Base-by-base conservation (phyloP, 1,139 yeast species). In the Zhuliangozyma blackwelliae region DNA sequence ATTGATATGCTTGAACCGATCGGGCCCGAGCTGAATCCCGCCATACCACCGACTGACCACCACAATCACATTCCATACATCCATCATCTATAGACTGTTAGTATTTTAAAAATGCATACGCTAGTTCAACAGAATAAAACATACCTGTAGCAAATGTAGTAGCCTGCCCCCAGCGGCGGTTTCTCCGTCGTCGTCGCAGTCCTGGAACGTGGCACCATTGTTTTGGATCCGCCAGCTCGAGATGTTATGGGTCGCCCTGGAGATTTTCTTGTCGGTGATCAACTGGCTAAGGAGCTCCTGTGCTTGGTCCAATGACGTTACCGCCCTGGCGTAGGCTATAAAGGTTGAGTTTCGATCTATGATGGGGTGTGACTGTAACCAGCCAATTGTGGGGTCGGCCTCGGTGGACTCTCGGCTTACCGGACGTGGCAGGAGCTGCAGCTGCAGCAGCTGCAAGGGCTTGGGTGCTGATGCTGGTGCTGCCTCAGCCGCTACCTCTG, bases 151-250 rank as follows among this genome's bases (percentile, higher is more conserved):
- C 38, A 90, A 62, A 65, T 89, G 97, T 39, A 89, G 61, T 66
- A 90, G 65, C 41, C 97, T 65, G 5, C 94, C 80, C 5, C 99
- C 98, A 0, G 98, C 96, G 0, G 97, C 98, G 0, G 95, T 75
- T 54, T 92, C 99, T 4, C 98, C 98, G 55, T 92, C 98, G 55
- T 94, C 98, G 51, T 92, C 97, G 52, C 86, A 88, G 52, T 92
- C 97, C 50, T 86, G 92, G 40, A 69, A 74, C 32, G 73, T 69
- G 0, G 79, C 72, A 25, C 72, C 65, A 0, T 57, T 60, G 21
- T 73, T 65, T 43, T 69, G 69, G 2, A 90, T 83, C 44, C 97
- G 65, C 83, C 92, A 90, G 0, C 96, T 90, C 21, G 81, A 77
- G 77, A 92, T 90, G 46, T 84, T 82, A 58, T 92, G 97, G 1